Percentiles rank a stretch among this genome's conserved stretches.
phyloP scores from a whole-genome alignment of 257 asterid species.

The Forsythia suspensa region DNA sequence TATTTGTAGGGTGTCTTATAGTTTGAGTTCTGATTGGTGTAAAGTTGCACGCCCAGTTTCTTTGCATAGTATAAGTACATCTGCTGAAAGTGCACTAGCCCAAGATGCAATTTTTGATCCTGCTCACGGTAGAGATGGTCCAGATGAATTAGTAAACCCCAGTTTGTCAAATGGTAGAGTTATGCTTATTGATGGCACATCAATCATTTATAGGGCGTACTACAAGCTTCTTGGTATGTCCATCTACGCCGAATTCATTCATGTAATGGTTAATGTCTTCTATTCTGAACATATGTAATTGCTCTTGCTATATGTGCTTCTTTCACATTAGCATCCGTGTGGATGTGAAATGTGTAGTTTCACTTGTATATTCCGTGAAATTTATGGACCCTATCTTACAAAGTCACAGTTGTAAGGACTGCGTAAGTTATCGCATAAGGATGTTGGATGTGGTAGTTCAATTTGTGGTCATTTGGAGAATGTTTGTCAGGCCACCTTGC shows the following conservation, averaged over 20 bases:
- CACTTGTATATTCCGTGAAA: neutral
- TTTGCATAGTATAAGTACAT: constrained; percentile 27
- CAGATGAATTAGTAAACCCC: constrained; percentile 21
- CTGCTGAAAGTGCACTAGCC: constrained; percentile 40
- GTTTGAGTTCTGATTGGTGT: constrained; percentile 32
- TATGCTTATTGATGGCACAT: constrained; percentile 93
- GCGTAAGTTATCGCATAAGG: no score
- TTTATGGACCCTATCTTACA: no score
- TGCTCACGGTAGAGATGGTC: constrained; percentile 33
- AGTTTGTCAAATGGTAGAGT: constrained; percentile 69
- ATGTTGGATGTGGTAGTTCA: no score
- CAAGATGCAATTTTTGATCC: constrained; percentile 36
- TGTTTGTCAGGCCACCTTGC: no score
- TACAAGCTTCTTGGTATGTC: constrained; percentile 86
- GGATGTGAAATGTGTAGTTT: neutral
- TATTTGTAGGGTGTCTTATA: constrained; percentile 29
- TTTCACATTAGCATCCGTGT: neutral
- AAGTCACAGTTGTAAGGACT: no score
- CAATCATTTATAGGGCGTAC: constrained; percentile 87
- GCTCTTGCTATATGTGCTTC: neutral
- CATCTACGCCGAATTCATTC: neutral
- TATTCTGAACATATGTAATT: neutral
- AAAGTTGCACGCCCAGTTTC: constrained; percentile 30
- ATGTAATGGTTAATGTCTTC: neutral
- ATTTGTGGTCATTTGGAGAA: no score